phyloP scores from a whole-genome alignment of 495 filamentous ascomycete genomes.

The Podospora conica region DNA sequence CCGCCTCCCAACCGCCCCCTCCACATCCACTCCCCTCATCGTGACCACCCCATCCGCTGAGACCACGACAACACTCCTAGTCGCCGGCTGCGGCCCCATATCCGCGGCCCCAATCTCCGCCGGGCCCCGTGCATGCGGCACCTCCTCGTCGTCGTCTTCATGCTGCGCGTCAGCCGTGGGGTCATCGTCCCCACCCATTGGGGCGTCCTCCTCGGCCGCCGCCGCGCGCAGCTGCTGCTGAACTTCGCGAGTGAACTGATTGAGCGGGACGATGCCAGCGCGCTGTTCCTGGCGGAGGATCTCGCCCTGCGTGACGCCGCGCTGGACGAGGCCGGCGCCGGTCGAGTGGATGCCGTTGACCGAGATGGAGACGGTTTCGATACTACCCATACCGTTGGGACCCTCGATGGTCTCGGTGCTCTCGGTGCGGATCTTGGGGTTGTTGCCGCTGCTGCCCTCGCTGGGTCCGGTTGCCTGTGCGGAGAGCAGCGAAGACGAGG shows the following conservation, averaged over 20 bases:
- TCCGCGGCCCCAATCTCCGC: conserved; percentile 80
- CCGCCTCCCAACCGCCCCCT: conserved; percentile 47
- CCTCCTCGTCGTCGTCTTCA: conserved; percentile 45
- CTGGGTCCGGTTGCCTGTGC: not conserved
- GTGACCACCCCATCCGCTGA: conserved; percentile 26
- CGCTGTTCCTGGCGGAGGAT: conserved; percentile 72
- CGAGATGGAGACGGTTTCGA: conserved; percentile 65
- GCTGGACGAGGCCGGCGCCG: conserved; percentile 28
- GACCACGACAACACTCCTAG: conserved; percentile 17
- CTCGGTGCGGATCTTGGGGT: conserved; percentile 56
- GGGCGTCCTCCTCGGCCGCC: conserved; percentile 29
- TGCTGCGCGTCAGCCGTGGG: not conserved
- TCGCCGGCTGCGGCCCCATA: conserved; percentile 64
- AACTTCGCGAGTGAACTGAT: conserved; percentile 35
- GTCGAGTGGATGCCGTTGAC: conserved; percentile 55
- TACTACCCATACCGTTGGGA: conserved; percentile 60
- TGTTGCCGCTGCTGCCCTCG: conserved; percentile 20
- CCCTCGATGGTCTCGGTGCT: conserved; percentile 65
- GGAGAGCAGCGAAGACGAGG: not conserved
- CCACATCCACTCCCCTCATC: conserved; percentile 47
- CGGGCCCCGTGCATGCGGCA: conserved; percentile 76
- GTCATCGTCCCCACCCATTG: conserved; percentile 22
- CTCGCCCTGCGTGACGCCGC: conserved; percentile 69
- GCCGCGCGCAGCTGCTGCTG: conserved; percentile 23
- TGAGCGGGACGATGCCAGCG: conserved; percentile 56